phyloP scores from a whole-genome alignment of 179 eudicot genomes.

The Silene vulgaris region DNA sequence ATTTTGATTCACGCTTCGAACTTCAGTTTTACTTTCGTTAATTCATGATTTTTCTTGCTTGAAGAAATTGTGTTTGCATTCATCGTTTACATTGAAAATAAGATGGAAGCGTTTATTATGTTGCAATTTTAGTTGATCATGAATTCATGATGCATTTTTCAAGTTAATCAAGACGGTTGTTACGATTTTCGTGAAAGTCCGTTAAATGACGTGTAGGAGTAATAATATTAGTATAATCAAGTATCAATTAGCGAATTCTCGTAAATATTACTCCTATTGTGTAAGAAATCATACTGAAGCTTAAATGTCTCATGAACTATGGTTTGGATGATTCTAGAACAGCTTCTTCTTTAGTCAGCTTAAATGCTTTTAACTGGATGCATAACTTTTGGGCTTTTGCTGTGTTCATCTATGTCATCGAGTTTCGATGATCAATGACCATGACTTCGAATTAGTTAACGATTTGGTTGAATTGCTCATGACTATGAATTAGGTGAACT shows the following conservation, averaged over 20 bases:
- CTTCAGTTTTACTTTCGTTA: neutral
- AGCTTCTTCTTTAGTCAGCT: neutral
- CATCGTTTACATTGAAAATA: neutral
- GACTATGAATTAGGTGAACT: constrained; percentile 4
- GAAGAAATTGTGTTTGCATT: neutral
- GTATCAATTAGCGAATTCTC: neutral
- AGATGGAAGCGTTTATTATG: neutral
- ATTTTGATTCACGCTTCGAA: neutral
- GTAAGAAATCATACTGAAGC: neutral
- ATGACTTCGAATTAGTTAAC: neutral
- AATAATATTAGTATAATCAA: neutral
- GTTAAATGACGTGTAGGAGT: neutral
- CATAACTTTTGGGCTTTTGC: neutral
- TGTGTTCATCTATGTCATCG: neutral
- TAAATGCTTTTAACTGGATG: neutral
- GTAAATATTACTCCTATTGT: neutral
- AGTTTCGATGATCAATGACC: neutral
- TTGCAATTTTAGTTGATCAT: neutral
- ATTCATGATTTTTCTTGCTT: neutral
- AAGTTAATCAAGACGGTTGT: neutral
- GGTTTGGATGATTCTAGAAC: neutral
- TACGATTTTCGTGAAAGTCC: neutral
- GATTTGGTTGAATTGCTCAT: neutral
- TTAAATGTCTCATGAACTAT: neutral
- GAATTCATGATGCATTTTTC: neutral